These are phyloP conservation scores for Nyctanthes arbortristis DNA, from an alignment of 257 asterid species.

Conservation along the genomic window DNA sequence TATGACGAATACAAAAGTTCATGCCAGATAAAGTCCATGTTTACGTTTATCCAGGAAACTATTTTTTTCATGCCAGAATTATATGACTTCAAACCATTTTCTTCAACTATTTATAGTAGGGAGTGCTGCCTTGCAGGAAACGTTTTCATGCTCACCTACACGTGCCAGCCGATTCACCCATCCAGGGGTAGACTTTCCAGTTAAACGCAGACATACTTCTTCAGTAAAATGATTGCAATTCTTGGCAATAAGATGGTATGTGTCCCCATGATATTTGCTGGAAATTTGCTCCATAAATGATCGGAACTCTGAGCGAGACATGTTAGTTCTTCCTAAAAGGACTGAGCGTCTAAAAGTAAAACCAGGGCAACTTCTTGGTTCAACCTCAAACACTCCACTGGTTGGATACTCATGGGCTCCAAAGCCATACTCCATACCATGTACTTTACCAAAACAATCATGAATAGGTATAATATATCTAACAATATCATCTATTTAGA, in stretches of 20 bases:
- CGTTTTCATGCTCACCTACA: conserved; percentile 50
- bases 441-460: conserved; percentile 45
- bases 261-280: conserved; percentile 71
- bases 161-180: conserved; percentile 96
- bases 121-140: conserved; percentile 7
- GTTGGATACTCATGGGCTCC: conserved; percentile 91
- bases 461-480: conserved; percentile 4
- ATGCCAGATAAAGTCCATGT: not conserved
- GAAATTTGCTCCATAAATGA: conserved; percentile 83
- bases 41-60: conserved; percentile 6
- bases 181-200: conserved; percentile 84
- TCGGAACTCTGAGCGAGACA: conserved; percentile 73
- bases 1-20: conserved; percentile 5
- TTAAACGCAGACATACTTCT: conserved; percentile 68
- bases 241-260: conserved; percentile 83
- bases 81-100: conserved; percentile 2
- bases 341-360: conserved; percentile 77
- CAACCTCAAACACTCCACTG: conserved; percentile 93
- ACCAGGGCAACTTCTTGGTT: conserved; percentile 92
- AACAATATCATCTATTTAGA: conserved; percentile 3
- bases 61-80: not conserved
- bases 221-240: conserved; percentile 94
- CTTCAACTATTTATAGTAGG: conserved; percentile 1
- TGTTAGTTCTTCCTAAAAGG: conserved; percentile 73
- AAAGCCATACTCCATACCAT: conserved; percentile 83